phyloP scores from a whole-genome alignment of 352 stramenopile genomes.

The Globisporangium megalacanthum region DNA sequence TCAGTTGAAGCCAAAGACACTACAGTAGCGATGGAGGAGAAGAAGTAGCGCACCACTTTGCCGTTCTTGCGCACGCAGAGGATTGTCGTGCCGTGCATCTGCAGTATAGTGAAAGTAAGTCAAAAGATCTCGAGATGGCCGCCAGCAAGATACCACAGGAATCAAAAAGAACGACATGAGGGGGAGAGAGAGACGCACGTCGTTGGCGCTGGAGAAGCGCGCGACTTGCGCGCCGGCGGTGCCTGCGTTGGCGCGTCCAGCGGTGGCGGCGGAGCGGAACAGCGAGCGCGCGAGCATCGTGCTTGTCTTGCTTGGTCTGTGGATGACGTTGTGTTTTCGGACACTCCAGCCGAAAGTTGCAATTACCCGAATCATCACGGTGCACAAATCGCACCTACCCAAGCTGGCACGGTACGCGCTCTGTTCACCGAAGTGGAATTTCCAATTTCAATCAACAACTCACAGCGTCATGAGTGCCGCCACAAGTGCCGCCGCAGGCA shows the following conservation, averaged over 20 bases:
- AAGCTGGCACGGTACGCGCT: too few species aligned
- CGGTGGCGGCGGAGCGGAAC: constrained; percentile 22
- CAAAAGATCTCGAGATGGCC: not conserved
- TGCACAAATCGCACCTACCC: too few species aligned
- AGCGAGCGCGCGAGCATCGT: constrained; percentile 63
- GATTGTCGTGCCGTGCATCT: constrained; percentile 97
- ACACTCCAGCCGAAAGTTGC: not conserved
- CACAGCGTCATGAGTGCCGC: constrained; percentile 3
- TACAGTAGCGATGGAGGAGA: not conserved
- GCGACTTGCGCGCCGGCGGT: constrained; percentile 15
- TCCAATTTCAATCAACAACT: too few species aligned
- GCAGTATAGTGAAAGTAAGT: constrained; percentile 6
- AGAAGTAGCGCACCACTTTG: constrained; percentile 86
- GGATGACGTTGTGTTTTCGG: constrained; percentile 6
- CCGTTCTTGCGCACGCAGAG: constrained; percentile 97
- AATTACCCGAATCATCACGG: too few species aligned
- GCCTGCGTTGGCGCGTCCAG: constrained; percentile 13
- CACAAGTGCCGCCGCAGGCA: not conserved
- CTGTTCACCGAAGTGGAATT: too few species aligned
- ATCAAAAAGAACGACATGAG: not conserved
- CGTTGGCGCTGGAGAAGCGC: constrained; percentile 50
- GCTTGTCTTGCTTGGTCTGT: constrained; percentile 3
- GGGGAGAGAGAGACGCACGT: constrained; percentile 18
- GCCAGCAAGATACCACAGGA: not conserved
- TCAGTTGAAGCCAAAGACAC: not conserved